Evolutionary conservation across 2,329 filamentous ascomycete species (phyloP).

Genomic region (Aplosporella prunicola): DNA sequence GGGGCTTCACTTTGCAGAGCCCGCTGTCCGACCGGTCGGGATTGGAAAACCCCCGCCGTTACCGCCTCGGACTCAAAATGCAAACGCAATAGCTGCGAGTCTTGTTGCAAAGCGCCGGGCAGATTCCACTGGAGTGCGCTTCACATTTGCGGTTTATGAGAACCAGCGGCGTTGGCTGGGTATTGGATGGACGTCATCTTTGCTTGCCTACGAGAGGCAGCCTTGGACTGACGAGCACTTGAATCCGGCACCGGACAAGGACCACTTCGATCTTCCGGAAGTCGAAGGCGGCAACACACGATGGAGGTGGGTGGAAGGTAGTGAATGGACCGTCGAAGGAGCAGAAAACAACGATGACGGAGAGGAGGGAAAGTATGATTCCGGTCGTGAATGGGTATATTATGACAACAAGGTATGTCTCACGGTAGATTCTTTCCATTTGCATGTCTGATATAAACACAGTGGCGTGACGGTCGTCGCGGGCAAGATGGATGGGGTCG

Average conservation of each 20-base stretch:
- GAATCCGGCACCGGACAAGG: slow-evolving; percentile 66
- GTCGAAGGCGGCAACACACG: slow-evolving; percentile 53
- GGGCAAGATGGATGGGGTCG: slow-evolving; percentile 86
- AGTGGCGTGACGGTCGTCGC: slow-evolving; percentile 85
- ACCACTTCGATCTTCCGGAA: slow-evolving; percentile 60
- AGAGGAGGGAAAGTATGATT: slow-evolving; percentile 41
- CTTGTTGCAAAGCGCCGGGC: slow-evolving; percentile 30
- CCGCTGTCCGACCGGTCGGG: slow-evolving; percentile 7
- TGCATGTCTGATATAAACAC: slow-evolving; percentile 12
- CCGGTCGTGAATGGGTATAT: slow-evolving; percentile 70
- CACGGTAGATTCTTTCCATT: neutral
- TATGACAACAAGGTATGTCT: slow-evolving; percentile 83
- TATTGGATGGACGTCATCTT: slow-evolving; percentile 83
- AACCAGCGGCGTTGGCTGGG: slow-evolving; percentile 95
- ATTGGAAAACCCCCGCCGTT: slow-evolving; percentile 27
- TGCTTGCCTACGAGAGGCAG: slow-evolving; percentile 82
- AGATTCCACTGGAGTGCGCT: slow-evolving; percentile 69
- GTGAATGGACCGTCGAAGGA: slow-evolving; percentile 80
- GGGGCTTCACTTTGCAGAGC: slow-evolving; percentile 61
- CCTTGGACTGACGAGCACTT: slow-evolving; percentile 96
- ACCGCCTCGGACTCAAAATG: slow-evolving; percentile 36
- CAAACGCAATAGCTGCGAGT: slow-evolving; percentile 39
- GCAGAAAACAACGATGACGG: slow-evolving; percentile 39
- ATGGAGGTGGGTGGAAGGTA: slow-evolving; percentile 78
- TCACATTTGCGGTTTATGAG: slow-evolving; percentile 93